Percentiles rank a stretch among this genome's conserved stretches.
phyloP scores from a whole-genome alignment of 2,329 filamentous ascomycete genomes.

The Aspergillus phoenicis region DNA sequence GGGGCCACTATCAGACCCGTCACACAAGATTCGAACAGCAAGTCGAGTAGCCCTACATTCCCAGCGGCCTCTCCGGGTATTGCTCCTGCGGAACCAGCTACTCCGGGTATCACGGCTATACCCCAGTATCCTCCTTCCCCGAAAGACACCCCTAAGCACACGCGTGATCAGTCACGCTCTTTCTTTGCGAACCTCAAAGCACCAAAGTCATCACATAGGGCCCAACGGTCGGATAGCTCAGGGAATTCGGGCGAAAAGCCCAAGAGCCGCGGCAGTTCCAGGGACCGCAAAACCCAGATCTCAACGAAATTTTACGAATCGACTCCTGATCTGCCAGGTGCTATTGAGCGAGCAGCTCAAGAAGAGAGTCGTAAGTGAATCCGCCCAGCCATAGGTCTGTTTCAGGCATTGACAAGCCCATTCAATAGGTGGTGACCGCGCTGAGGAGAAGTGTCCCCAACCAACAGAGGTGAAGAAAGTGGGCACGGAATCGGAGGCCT shows the following conservation, averaged over 20 bases:
- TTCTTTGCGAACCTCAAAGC: slow-evolving; percentile 53
- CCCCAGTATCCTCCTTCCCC: slow-evolving; percentile 49
- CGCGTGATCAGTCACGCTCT: slow-evolving; percentile 48
- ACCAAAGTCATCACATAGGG: slow-evolving; percentile 47
- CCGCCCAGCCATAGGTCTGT: background rate
- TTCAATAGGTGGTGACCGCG: slow-evolving; percentile 23
- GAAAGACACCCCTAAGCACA: slow-evolving; percentile 44
- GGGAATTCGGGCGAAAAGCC: slow-evolving; percentile 40
- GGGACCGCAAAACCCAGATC: slow-evolving; percentile 43
- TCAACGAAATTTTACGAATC: slow-evolving; percentile 44
- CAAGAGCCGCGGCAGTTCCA: slow-evolving; percentile 48
- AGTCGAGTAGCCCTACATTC: slow-evolving; percentile 31
- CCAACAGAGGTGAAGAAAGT: slow-evolving; percentile 29
- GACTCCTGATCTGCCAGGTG: slow-evolving; percentile 44
- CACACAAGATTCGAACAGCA: slow-evolving; percentile 38
- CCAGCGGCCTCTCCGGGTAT: slow-evolving; percentile 32
- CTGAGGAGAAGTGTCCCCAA: slow-evolving; percentile 28
- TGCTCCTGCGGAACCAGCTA: slow-evolving; percentile 32
- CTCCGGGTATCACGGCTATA: slow-evolving; percentile 49
- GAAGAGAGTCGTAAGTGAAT: slow-evolving; percentile 31
- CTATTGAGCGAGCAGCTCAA: slow-evolving; percentile 32
- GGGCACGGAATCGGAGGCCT: slow-evolving; percentile 31
- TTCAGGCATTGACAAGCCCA: slow-evolving; percentile 13
- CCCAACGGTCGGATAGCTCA: slow-evolving; percentile 45
- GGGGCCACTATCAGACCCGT: slow-evolving; percentile 46